Base-by-base conservation (phyloP, 2,329 filamentous ascomycete species). In the Nothophaeocryptopus gaeumannii region DNA sequence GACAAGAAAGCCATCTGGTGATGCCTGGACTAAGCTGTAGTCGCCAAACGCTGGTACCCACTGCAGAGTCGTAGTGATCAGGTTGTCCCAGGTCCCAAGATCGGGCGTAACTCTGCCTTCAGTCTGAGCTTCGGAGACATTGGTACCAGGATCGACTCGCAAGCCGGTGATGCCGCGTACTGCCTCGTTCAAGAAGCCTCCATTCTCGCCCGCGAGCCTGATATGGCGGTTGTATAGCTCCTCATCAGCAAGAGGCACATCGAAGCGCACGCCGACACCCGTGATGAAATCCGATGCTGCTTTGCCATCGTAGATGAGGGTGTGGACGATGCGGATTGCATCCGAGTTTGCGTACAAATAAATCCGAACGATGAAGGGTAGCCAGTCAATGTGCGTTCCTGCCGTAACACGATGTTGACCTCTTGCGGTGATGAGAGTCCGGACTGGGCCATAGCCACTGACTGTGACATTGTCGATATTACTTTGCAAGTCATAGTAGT, bases 1-100 rank as follows among this genome's bases (percentile, higher is more conserved):
- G 14, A 84, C 63, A 0, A 72, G 81, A 59, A 82, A 85, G 0
- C 81, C 82, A 37, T 84, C 81, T 0, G 81, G 67, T 0, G 80
- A 83, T 0, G 82, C 68, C 58, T 85, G 82, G 0, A 69, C 70
- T 11, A 85, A 66, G 13, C 71, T 74, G 60, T 78, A 85, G 55
- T 83, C 79, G 44, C 73, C 77, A 79, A 80, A 85, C 0, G 72
- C 64, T 0, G 80, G 81, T 40, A 84, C 74, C 77, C 78, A 84
- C 33, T 78, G 72, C 4, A 82, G 59, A 2, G 75, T 64, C 8
- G 69, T 70, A 0, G 73, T 69, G 3, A 80, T 71, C 38, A 70
- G 64, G 3, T 70, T 64, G 54, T 76, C 71, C 78, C 78, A 79
- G 0, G 75, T 76, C 1, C 66, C 61, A 3, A 70, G 62, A 37